Base-by-base conservation (phyloP, 352 stramenopile species). In the Globisporangium polare region DNA sequence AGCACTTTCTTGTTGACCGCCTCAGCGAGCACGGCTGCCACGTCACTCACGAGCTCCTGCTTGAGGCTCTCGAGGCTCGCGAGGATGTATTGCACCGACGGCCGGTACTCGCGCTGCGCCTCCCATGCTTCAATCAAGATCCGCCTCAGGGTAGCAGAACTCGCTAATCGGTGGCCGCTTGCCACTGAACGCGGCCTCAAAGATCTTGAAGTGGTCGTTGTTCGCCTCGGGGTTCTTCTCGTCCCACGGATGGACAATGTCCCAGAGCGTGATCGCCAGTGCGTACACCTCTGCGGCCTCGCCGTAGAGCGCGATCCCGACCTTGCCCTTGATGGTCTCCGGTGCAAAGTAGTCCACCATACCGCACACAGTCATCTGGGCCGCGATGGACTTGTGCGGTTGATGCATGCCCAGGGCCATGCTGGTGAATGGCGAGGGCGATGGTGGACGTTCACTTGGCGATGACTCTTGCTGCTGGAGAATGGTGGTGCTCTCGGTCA, bases 301-400 rank as follows among this genome's bases (percentile, higher is more conserved):
- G 0, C 78, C 79, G 58, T 94, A 92, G 13, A 80, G 65, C 12
- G 84, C 80, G 6, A 67, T 77, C 17, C 82, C 80, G 7, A 76
- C 78, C 46, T 86, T 89, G 62, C 84, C 78, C 6, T 85, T 67
- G 35, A 94, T 94, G 27, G 92, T 27, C 67, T 94, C 84, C 10
- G 82, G 84, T 3, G 84, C 82, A 82, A 94, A 92, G 67, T 92
- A 94, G 51, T 94, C 84, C 22, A 72, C 76, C 5, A 77, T 91
- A 18, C 84, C 80, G 13, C 73, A 69, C n/a, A 93, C 78, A 17
- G 84, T 91, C 84, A 93, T 90, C 27, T 56, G 58, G 10, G 39
- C 51, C 17, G 43, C 27, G 7, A 52, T 68, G 22, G 27, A 60
- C 45, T 66, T 43, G 39, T n/a, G n/a, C n/a, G n/a, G n/a, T n/a